Percentiles rank a stretch among this genome's conserved stretches.
phyloP scores from a whole-genome alignment of 2,329 filamentous ascomycete species.

The Fusarium subtropicale region DNA sequence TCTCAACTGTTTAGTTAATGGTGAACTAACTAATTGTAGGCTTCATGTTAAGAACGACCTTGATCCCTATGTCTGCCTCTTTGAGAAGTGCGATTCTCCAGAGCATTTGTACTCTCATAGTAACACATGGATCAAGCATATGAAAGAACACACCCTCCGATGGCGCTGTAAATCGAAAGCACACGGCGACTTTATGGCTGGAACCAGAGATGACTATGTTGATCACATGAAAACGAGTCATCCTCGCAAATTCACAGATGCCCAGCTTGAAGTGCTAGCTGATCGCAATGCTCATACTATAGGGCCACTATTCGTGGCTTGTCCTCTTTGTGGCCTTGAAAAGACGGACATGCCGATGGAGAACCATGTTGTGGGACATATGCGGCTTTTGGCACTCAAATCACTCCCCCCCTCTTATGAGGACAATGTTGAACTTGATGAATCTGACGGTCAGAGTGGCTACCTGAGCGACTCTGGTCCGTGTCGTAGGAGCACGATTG shows the following conservation, averaged over 20 bases:
- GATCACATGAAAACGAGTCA: background rate
- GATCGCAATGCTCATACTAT: no score
- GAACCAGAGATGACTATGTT: background rate
- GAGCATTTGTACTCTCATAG: background rate
- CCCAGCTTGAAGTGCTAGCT: background rate
- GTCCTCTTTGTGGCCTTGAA: no score
- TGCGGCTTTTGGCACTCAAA: no score
- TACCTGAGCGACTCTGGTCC: no score
- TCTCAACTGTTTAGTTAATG: no score
- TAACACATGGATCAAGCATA: background rate
- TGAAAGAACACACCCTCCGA: background rate
- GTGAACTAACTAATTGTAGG: no score
- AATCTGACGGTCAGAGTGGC: fast-evolving
- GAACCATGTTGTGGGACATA: no score
- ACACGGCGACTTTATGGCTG: background rate
- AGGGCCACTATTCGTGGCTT: no score
- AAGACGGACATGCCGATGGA: no score
- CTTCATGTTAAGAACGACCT: background rate
- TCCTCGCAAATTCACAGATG: background rate
- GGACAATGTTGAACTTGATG: no score
- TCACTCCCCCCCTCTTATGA: no score
- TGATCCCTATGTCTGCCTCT: background rate
- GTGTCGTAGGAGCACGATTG: no score
- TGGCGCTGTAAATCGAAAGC: background rate
- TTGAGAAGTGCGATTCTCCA: background rate